Evolutionary conservation across 2,329 filamentous ascomycete species (phyloP).

Genomic region (Stromatinia cepivora): DNA sequence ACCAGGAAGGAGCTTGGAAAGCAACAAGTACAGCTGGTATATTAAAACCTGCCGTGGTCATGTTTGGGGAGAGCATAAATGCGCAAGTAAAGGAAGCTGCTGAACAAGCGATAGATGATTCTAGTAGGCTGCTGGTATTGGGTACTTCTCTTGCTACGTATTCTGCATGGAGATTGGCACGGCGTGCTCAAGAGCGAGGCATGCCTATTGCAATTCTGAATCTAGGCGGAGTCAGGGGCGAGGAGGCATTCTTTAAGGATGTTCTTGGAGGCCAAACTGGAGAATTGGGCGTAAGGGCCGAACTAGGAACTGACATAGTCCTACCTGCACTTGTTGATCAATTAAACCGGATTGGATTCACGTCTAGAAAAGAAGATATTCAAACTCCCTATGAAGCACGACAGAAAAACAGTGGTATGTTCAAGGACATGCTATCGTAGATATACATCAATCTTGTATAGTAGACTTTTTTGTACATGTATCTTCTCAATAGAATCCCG

Average conservation of each 20-base stretch:
- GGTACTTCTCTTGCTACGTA: conserved; percentile 93
- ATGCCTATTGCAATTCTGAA: conserved; percentile 90
- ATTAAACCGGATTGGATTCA: conserved; percentile 42
- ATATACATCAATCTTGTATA: conserved; percentile 32
- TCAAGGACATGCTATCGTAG: conserved; percentile 62
- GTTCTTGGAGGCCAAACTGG: conserved; percentile 55
- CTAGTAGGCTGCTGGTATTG: conserved; percentile 73
- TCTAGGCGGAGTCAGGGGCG: conserved; percentile 78
- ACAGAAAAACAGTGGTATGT: conserved; percentile 43
- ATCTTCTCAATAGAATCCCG: conserved; percentile 38
- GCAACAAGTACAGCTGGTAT: conserved; percentile 69
- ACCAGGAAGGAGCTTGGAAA: conserved; percentile 78
- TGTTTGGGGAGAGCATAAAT: conserved; percentile 92
- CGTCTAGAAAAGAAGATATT: conserved; percentile 38
- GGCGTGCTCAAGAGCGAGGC: conserved; percentile 74
- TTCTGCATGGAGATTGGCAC: conserved; percentile 88
- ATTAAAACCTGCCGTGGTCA: conserved; percentile 88
- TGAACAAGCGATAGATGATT: conserved; percentile 76
- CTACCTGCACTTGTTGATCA: conserved; percentile 57
- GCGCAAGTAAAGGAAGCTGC: conserved; percentile 69
- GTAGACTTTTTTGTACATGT: conserved; percentile 20
- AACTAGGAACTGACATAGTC: conserved; percentile 58
- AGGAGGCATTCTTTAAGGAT: conserved; percentile 68
- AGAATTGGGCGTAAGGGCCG: conserved; percentile 55
- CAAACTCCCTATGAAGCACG: conserved; percentile 31